Conservation (phyloP, 495 filamentous ascomycete species). For the Physcia stellaris region DNA sequence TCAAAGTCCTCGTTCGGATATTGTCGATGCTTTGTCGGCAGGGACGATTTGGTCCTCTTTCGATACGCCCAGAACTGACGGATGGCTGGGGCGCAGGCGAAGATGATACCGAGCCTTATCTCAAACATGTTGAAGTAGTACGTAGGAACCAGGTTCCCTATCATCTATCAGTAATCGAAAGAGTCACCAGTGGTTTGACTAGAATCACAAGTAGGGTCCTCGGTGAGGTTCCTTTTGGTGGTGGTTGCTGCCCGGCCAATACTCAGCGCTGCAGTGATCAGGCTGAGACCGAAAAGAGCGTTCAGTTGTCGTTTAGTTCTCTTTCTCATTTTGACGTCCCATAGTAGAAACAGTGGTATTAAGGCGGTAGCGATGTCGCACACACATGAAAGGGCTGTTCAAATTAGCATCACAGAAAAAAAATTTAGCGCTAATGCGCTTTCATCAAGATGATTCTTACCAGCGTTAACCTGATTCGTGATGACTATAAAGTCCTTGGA, state of each 20-base stretch:
- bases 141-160: constrained; percentile 1
- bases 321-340: constrained; percentile 1
- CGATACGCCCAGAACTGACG: constrained; percentile 9
- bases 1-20: constrained; percentile 12
- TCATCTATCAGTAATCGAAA: too few relatives aligned
- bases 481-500: background rate
- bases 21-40: constrained; percentile 5
- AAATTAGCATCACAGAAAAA: background rate
- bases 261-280: constrained; percentile 1
- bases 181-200: background rate
- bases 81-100: constrained; percentile 8
- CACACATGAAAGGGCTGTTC: background rate
- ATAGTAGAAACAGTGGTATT: background rate
- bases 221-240: background rate
- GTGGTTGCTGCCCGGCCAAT: constrained; percentile 2
- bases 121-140: constrained; percentile 8
- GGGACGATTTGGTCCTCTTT: background rate
- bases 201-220: constrained; percentile 1
- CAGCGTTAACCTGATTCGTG: background rate
- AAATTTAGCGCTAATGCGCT: background rate
- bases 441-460: background rate
- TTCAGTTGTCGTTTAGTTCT: constrained; percentile 1
- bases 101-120: constrained; percentile 7
- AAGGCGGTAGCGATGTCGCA: background rate
- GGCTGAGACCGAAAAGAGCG: background rate